These are phyloP conservation scores for Aureobasidium subglaciale DNA, from an alignment of 2,329 filamentous ascomycete species.

Conservation along the genomic window DNA sequence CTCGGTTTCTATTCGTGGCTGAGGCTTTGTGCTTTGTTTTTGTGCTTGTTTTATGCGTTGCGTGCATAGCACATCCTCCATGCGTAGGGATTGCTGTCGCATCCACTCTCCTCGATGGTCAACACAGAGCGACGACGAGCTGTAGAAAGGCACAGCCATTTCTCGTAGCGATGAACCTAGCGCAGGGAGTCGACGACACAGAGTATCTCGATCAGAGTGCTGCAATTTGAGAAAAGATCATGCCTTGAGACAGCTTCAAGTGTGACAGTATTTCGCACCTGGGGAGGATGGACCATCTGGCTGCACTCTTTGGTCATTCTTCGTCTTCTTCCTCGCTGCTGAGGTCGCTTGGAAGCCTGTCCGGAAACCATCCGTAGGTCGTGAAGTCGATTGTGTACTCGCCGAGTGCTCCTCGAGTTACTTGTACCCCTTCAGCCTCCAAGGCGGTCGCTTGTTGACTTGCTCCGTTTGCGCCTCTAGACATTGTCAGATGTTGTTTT, in stretches of 20 bases:
- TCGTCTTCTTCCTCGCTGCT: conserved; percentile 13
- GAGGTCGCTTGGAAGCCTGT: conserved; percentile 27
- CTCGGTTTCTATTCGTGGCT: not conserved
- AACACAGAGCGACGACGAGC: too few relatives aligned
- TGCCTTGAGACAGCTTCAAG: too few relatives aligned
- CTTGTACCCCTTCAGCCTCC: conserved; percentile 41
- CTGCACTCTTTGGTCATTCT: not conserved
- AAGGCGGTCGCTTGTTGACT: conserved; percentile 41
- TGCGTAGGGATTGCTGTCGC: too few relatives aligned
- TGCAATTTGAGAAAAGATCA: too few relatives aligned
- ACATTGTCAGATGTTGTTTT: conserved; percentile 6
- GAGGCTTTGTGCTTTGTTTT: not conserved
- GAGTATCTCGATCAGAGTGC: too few relatives aligned
- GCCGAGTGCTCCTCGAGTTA: conserved; percentile 39
- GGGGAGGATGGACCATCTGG: not conserved
- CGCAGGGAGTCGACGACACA: too few relatives aligned
- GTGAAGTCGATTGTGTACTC: conserved; percentile 41
- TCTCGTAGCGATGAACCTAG: too few relatives aligned
- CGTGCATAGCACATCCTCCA: conserved; percentile 8
- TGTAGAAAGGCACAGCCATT: too few relatives aligned
- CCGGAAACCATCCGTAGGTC: conserved; percentile 44
- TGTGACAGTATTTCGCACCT: too few relatives aligned
- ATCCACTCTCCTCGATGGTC: too few relatives aligned
- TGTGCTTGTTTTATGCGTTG: not conserved
- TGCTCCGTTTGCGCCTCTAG: conserved; percentile 36